Conservation (phyloP, 2,329 filamentous ascomycete species). For the Graphiopsis chlorocephala region DNA sequence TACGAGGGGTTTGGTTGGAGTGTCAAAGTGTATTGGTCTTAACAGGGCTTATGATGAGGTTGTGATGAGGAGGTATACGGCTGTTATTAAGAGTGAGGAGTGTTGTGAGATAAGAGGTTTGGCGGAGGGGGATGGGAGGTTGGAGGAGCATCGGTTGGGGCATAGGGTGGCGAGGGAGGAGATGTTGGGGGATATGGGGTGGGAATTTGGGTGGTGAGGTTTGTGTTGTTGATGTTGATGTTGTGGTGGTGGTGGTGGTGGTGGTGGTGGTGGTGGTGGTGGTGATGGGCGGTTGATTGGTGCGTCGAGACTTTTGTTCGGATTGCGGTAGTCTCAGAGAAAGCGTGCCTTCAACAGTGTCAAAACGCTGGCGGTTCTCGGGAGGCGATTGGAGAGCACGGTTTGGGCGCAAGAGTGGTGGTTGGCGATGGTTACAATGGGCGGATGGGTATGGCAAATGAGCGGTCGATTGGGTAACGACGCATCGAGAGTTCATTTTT, state of each 20-base stretch:
- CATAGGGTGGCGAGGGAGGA: not conserved
- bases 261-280: not conserved
- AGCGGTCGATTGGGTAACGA: not conserved
- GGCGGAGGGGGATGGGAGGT: not conserved
- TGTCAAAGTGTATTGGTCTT: not conserved
- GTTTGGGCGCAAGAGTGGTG: no score
- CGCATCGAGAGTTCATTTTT: not conserved
- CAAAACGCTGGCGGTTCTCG: no score
- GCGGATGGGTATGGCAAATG: not conserved
- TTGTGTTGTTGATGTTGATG: no score
- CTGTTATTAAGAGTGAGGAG: not conserved
- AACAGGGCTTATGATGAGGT: not conserved
- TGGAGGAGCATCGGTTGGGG: not conserved
- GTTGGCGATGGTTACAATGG: not conserved
- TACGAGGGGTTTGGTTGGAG: not conserved
- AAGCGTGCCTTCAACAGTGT: no score
- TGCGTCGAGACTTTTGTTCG: no score
- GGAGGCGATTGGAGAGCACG: no score
- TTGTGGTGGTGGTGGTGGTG: not conserved
- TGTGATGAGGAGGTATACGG: not conserved
- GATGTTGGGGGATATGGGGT: conserved; percentile 6
- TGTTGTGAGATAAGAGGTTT: not conserved
- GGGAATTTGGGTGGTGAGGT: not conserved
- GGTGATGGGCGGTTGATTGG: not conserved
- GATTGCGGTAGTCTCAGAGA: no score